phyloP scores from a whole-genome alignment of 2,329 filamentous ascomycete species.

The Plenodomus lindquistii region DNA sequence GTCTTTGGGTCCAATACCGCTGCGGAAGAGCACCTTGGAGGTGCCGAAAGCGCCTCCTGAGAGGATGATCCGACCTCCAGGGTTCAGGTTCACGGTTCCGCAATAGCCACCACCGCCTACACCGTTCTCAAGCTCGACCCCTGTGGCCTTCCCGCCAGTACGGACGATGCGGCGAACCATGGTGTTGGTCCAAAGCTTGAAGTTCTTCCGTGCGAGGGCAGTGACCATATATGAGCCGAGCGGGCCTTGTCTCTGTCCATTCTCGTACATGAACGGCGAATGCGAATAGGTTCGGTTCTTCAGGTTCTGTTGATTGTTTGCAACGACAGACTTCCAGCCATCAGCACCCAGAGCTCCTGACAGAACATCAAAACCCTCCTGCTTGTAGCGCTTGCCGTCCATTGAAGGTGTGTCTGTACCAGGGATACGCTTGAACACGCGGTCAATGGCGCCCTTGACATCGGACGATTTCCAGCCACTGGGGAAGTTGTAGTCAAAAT shows the following conservation, averaged over 20 bases:
- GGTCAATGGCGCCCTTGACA: conserved; percentile 61
- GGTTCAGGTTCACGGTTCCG: conserved; percentile 64
- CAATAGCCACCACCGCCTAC: conserved; percentile 57
- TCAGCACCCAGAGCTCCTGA: conserved; percentile 60
- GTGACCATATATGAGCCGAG: conserved; percentile 71
- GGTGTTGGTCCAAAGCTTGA: conserved; percentile 68
- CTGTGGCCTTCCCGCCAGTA: conserved; percentile 63
- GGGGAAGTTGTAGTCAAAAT: conserved; percentile 76
- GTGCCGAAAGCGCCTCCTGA: conserved; percentile 72
- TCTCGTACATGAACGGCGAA: conserved; percentile 68
- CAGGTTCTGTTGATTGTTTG: conserved; percentile 61
- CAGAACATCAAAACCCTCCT: conserved; percentile 67
- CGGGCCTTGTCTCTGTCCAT: conserved; percentile 70
- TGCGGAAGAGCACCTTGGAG: conserved; percentile 69
- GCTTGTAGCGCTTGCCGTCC: conserved; percentile 69
- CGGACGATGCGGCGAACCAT: conserved; percentile 70
- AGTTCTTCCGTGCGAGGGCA: conserved; percentile 64
- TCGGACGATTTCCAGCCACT: conserved; percentile 70
- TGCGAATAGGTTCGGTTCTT: conserved; percentile 70
- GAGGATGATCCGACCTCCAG: conserved; percentile 66
- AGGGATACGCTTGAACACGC: conserved; percentile 71
- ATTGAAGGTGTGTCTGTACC: conserved; percentile 68
- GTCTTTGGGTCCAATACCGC: conserved; percentile 66
- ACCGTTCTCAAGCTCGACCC: conserved; percentile 69
- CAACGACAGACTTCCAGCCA: conserved; percentile 66